Evolutionary conservation across 2,329 filamentous ascomycete genomes (phyloP).

Genomic region (Penicillium sp.): DNA sequence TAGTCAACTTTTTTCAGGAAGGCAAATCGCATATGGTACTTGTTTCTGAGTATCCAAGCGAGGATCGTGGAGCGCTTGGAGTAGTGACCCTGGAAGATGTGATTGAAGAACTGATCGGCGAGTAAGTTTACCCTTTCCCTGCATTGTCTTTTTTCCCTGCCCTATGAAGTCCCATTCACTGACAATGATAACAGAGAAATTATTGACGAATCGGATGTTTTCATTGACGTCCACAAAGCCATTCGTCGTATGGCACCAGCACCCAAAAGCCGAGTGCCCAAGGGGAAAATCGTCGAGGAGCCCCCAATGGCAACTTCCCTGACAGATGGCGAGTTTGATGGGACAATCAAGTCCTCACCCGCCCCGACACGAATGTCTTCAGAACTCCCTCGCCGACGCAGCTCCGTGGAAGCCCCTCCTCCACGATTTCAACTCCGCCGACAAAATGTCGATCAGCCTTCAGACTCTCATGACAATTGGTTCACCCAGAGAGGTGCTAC

Average conservation of each 20-base stretch:
- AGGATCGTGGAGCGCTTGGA: constrained; percentile 85
- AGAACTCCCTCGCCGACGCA: constrained; percentile 38
- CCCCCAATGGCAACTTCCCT: constrained; percentile 42
- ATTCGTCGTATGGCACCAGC: constrained; percentile 87
- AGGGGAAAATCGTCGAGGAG: constrained; percentile 60
- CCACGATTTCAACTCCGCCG: constrained; percentile 50
- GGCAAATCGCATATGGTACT: constrained; percentile 99
- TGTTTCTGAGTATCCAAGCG: constrained; percentile 88
- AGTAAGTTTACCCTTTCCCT: constrained; percentile 64
- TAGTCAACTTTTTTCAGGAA: constrained; percentile 99
- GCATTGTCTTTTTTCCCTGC: background rate
- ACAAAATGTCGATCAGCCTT: constrained; percentile 38
- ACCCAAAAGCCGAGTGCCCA: constrained; percentile 74
- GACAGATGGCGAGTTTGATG: constrained; percentile 49
- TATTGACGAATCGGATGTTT: constrained; percentile 98
- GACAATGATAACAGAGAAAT: constrained; percentile 73
- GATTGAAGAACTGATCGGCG: constrained; percentile 97
- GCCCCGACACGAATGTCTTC: constrained; percentile 21
- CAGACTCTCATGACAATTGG: constrained; percentile 36
- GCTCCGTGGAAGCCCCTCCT: constrained; percentile 46
- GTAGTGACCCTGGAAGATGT: constrained; percentile 97
- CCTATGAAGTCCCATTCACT: constrained; percentile 16
- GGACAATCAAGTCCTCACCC: constrained; percentile 42
- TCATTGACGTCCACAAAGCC: constrained; percentile 97
- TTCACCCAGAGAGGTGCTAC: constrained; percentile 58